Evolutionary conservation across 441 rosid genomes (phyloP).

Genomic region (Eutrema salsugineum): DNA sequence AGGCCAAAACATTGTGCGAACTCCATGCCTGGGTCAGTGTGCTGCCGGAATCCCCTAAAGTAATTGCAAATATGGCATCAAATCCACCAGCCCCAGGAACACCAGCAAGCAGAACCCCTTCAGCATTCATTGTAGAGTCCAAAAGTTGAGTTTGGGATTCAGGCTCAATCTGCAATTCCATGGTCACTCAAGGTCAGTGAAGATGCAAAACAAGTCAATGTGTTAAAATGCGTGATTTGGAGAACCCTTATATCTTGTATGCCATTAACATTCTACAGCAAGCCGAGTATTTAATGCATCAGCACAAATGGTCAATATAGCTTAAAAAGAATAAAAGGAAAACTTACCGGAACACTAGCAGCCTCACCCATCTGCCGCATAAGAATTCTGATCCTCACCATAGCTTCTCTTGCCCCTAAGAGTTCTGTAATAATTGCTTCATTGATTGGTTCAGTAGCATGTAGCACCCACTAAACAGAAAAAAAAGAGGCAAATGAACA

Average conservation of each 20-base stretch:
- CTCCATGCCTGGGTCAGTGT: slow-evolving; percentile 67
- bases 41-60: slow-evolving; percentile 66
- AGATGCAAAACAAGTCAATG: slow-evolving; percentile 1
- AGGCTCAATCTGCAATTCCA: slow-evolving; percentile 81
- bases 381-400: slow-evolving; percentile 70
- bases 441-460: slow-evolving; percentile 47
- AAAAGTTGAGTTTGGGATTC: slow-evolving; percentile 74
- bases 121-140: slow-evolving; percentile 76
- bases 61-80: slow-evolving; percentile 82
- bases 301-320: neutral
- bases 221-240: neutral
- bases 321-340: neutral
- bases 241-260: neutral
- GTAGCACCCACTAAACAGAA: slow-evolving; percentile 75
- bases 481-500: slow-evolving; percentile 20
- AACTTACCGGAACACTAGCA: slow-evolving; percentile 75
- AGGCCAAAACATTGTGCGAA: slow-evolving; percentile 64
- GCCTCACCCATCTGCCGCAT: slow-evolving; percentile 94
- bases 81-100: slow-evolving; percentile 99
- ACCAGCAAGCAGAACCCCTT: slow-evolving; percentile 91
- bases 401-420: slow-evolving; percentile 67
- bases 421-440: slow-evolving; percentile 58
- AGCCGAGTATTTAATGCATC: neutral
- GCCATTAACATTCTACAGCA: neutral
- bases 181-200: slow-evolving; percentile 14